These are phyloP conservation scores for Pythium grandisporangium DNA, from an alignment of 352 stramenopile species.

Conservation along the genomic window DNA sequence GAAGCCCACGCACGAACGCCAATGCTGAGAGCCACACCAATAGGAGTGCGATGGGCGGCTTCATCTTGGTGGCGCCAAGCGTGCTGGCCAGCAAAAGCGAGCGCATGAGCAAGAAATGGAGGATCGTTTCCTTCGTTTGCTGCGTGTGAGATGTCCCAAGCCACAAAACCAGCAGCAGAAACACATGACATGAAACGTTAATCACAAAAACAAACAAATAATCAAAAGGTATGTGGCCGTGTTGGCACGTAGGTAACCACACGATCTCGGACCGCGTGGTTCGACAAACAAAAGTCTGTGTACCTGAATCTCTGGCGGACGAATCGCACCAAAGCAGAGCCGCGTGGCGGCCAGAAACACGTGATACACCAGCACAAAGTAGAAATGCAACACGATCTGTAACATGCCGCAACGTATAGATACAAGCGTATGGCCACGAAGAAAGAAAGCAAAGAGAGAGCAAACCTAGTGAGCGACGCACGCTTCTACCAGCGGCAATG, in stretches of 20 bases:
- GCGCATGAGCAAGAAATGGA: slow-evolving; percentile 68
- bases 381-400: slow-evolving; percentile 65
- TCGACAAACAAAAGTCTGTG: no score
- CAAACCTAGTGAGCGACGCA: no score
- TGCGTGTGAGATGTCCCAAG: no score
- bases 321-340: slow-evolving; percentile 33
- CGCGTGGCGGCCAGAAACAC: slow-evolving; percentile 40
- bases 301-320: slow-evolving; percentile 46
- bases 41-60: slow-evolving; percentile 32
- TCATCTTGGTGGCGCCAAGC: slow-evolving; percentile 27
- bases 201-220: no score
- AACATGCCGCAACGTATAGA: background rate
- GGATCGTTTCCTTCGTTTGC: slow-evolving; percentile 74
- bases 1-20: slow-evolving; percentile 46
- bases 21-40: slow-evolving; percentile 59
- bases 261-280: no score
- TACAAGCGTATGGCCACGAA: no score
- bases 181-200: no score
- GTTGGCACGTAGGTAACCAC: no score
- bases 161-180: no score
- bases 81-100: slow-evolving; percentile 65
- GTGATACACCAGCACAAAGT: slow-evolving; percentile 61
- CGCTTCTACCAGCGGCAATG: no score
- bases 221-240: no score
- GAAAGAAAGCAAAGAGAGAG: no score